Conservation (phyloP, 140 eudicot species). For the Erigeron philadelphicus region DNA sequence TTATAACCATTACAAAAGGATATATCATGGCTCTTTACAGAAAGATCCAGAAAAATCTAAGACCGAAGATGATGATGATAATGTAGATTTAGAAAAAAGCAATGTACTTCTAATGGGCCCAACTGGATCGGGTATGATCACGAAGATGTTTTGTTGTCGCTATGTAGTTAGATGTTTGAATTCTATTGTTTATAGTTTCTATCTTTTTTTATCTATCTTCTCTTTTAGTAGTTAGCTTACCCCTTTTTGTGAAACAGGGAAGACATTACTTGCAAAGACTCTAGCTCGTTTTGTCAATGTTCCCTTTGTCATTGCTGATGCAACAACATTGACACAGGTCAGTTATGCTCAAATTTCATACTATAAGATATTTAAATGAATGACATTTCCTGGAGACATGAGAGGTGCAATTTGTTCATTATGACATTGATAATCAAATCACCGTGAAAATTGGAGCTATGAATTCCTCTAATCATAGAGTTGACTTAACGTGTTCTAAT, state of each 20-base stretch:
- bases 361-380: neutral
- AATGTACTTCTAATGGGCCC: conserved; percentile 97
- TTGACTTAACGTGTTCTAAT: conserved; percentile 2
- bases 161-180: neutral
- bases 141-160: conserved; percentile 14
- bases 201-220: conserved; percentile 5
- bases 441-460: neutral
- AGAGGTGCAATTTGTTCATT: conserved; percentile 1
- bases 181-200: conserved; percentile 11
- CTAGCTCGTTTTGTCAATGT: conserved; percentile 95
- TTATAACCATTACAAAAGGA: conserved; percentile 93
- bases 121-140: conserved; percentile 80
- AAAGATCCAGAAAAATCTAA: conserved; percentile 42
- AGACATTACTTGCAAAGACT: conserved; percentile 89
- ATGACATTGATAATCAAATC: neutral
- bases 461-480: neutral
- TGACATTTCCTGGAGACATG: neutral
- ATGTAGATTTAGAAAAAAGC: conserved; percentile 92
- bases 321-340: conserved; percentile 89
- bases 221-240: conserved; percentile 15
- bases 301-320: conserved; percentile 94
- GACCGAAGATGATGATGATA: conserved; percentile 64
- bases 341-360: conserved; percentile 16
- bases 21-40: conserved; percentile 52
- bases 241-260: conserved; percentile 49